Base-by-base conservation (phyloP, 768 basidiomycete species). In the Rhodosporidiobolus odoratus region DNA sequence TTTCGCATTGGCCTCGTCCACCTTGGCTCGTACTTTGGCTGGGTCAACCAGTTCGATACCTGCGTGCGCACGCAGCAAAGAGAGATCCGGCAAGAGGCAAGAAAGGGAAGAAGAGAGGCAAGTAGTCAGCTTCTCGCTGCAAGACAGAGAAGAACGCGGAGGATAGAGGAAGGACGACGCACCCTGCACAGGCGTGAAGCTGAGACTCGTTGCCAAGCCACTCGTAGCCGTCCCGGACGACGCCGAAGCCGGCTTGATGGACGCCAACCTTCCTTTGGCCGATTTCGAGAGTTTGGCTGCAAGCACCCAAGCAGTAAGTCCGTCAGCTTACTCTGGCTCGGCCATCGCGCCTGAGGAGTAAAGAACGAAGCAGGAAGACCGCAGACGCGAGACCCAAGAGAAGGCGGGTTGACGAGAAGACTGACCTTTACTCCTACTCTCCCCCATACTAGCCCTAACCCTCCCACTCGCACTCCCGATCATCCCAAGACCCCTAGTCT, bases 401-500 rank as follows among this genome's bases (percentile, higher is more conserved):
- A 40, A 19, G 27, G 48, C 32, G 25, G 13, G 54, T 6, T 32
- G 47, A 45, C 25, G 52, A 34, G 3, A 4, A 9, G 7, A 0
- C 86, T 71, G 74, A 94, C 94, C 93, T 83, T 88, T 87, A 81
- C 88, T 94, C 82, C 92, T 92, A 52, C 89, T 85, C 78, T 98
- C 94, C 62, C 89, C 92, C 60, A 87, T 79, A 37, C 88, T 88
- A 19, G 92, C 92, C 63, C 96, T 84, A 61, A 99, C 89, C 79
- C 92, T 91, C 32, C 96, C 96, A 10, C 89, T 88, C 25, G 86
- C 83, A 62, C 84, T 84, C 47, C 93, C 92, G 71, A 98, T 91
- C 94, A 99, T 98, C 70, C 96, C 96, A 78, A 98, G 80, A 9
- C 96, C 96, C 82, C 92, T 91, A n/a, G 93, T 94, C 82, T 97